A percentile compares a stretch with the other conserved stretches of the same genome.
Evolutionary conservation across 257 asterid genomes (phyloP).

Genomic region (Scutellaria galericulata): DNA sequence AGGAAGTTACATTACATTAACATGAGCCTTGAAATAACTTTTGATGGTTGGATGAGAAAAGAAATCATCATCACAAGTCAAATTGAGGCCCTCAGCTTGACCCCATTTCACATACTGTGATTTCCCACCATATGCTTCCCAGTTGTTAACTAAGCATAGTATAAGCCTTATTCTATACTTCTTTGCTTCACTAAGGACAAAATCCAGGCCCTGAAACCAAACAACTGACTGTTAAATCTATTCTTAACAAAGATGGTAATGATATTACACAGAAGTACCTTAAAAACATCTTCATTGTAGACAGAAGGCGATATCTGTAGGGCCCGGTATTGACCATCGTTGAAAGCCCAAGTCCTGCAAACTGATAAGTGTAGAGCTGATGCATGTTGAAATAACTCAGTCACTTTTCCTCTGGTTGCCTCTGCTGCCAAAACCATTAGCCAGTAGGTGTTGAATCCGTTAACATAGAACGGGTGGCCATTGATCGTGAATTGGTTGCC

Average conservation of each 20-base stretch:
- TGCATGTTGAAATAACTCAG: conserved; percentile 76
- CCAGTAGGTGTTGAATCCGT: conserved; percentile 98
- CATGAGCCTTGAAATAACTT: conserved; percentile 80
- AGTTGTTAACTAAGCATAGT: conserved; percentile 80
- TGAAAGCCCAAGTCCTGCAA: conserved; percentile 97
- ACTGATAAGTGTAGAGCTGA: conserved; percentile 76
- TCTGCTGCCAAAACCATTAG: conserved; percentile 88
- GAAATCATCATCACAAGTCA: conserved; percentile 88
- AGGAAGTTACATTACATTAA: conserved; percentile 60
- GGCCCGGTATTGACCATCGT: conserved; percentile 91
- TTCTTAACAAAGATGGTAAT: background rate
- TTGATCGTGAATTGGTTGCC: conserved; percentile 76
- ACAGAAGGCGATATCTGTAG: conserved; percentile 78
- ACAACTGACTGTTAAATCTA: background rate
- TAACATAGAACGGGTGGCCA: conserved; percentile 82
- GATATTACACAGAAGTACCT: conserved; percentile 37
- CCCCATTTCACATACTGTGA: conserved; percentile 98
- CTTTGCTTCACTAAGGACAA: conserved; percentile 85
- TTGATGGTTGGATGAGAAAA: conserved; percentile 76
- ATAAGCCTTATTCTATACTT: conserved; percentile 79
- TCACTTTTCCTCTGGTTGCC: conserved; percentile 78
- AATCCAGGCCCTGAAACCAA: conserved; percentile 71
- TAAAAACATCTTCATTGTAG: conserved; percentile 76
- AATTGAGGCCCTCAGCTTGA: conserved; percentile 72
- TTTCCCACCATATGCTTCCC: conserved; percentile 98